Evolutionary conservation across 2,329 filamentous ascomycete genomes (phyloP).

Genomic region (Penicillium verrucosum): DNA sequence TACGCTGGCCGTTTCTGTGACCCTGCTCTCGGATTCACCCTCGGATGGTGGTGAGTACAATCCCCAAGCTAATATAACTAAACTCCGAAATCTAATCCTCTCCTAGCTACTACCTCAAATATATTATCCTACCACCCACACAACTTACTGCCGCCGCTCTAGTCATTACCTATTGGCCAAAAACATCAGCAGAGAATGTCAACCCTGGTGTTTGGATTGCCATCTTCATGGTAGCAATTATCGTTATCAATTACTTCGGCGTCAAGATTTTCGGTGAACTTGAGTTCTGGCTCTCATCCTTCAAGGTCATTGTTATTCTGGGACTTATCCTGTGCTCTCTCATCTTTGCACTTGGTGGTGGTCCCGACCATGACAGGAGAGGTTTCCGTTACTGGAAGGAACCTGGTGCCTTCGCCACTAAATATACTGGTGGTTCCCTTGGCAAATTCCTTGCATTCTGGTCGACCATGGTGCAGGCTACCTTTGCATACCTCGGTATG

Average conservation of each 20-base stretch:
- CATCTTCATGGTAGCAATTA: constrained; percentile 18
- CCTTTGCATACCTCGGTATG: constrained; percentile 61
- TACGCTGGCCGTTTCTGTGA: constrained; percentile 45
- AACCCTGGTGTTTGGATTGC: neutral
- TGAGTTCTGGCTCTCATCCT: constrained; percentile 46
- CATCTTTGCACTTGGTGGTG: constrained; percentile 74
- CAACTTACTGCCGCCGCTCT: constrained; percentile 26
- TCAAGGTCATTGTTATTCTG: constrained; percentile 66
- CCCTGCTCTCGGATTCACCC: constrained; percentile 42
- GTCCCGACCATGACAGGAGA: constrained; percentile 65
- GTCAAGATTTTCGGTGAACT: constrained; percentile 68
- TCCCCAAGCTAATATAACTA: constrained; percentile 39
- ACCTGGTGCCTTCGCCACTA: constrained; percentile 43
- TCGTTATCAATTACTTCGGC: constrained; percentile 62
- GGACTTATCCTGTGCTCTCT: constrained; percentile 70
- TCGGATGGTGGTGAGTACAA: constrained; percentile 38
- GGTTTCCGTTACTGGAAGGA: constrained; percentile 62
- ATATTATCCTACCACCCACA: constrained; percentile 2
- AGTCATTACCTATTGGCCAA: constrained; percentile 18
- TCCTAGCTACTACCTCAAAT: constrained; percentile 3
- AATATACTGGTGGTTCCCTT: constrained; percentile 5
- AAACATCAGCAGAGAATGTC: constrained; percentile 5
- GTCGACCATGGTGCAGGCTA: constrained; percentile 32
- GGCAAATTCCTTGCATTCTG: constrained; percentile 7
- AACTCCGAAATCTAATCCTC: neutral